Evolutionary conservation across 768 basidiomycete species (phyloP).

Genomic region (Cystobasidium onofrii): DNA sequence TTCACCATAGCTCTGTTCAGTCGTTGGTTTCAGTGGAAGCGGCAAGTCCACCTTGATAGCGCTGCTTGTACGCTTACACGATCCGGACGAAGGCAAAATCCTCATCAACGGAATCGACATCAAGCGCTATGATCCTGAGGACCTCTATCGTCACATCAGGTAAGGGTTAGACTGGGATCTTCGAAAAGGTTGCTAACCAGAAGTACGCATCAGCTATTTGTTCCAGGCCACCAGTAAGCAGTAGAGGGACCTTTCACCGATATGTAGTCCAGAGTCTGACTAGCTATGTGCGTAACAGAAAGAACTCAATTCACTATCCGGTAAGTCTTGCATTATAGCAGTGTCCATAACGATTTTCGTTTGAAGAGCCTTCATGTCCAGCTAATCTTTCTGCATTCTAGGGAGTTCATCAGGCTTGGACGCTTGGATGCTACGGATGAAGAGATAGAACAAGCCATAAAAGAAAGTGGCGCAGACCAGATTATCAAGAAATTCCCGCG

Average conservation of each 20-base stretch:
- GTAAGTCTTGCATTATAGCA: background rate
- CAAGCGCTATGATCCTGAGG: conserved; percentile 11
- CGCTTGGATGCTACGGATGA: conserved; percentile 16
- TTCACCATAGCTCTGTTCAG: background rate
- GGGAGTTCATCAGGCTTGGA: conserved; percentile 13
- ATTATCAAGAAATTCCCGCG: conserved; percentile 5
- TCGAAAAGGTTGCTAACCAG: background rate
- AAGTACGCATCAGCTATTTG: background rate
- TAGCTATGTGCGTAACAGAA: background rate
- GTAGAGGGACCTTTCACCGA: too few species aligned
- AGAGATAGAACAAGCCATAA: background rate
- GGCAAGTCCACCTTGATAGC: conserved; percentile 26
- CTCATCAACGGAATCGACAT: conserved; percentile 12
- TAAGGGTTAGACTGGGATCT: background rate
- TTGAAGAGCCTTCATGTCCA: too few species aligned
- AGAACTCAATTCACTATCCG: background rate
- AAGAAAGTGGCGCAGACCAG: conserved; percentile 10
- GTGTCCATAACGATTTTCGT: too few species aligned
- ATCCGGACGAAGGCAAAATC: conserved; percentile 22
- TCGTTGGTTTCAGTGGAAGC: conserved; percentile 15
- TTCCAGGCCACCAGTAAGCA: conserved; percentile 6
- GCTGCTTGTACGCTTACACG: conserved; percentile 8
- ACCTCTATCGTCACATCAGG: background rate
- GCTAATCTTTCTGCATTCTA: too few species aligned
- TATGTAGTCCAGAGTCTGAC: too few species aligned